Conservation (phyloP, 2,329 filamentous ascomycete genomes). For the Botrytis elliptica region DNA sequence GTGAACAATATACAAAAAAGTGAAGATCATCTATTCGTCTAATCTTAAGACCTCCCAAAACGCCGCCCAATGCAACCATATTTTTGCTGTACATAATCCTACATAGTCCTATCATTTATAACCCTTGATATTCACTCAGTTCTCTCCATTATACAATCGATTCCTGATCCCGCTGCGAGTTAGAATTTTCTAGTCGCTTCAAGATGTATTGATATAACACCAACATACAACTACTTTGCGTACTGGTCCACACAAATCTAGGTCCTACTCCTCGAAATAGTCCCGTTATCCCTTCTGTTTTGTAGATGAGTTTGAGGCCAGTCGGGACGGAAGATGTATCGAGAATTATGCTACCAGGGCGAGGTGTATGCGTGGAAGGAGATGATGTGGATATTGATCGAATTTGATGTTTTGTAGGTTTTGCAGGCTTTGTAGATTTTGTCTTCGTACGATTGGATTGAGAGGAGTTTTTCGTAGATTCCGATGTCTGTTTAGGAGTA, state of each 20-base stretch:
- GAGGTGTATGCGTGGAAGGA: constrained; percentile 77
- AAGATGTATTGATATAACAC: constrained; percentile 90
- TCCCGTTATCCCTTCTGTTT: constrained; percentile 80
- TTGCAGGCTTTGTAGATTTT: constrained; percentile 26
- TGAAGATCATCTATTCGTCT: constrained; percentile 25
- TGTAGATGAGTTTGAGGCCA: constrained; percentile 84
- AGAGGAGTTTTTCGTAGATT: constrained; percentile 19
- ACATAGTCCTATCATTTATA: constrained; percentile 16
- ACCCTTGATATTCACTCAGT: background rate
- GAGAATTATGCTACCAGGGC: constrained; percentile 74
- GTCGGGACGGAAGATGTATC: constrained; percentile 87
- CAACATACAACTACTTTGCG: constrained; percentile 95
- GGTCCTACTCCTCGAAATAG: constrained; percentile 96
- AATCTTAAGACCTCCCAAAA: constrained; percentile 13
- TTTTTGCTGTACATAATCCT: constrained; percentile 22
- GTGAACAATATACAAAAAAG: constrained; percentile 10
- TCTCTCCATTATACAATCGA: constrained; percentile 29
- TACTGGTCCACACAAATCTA: constrained; percentile 91
- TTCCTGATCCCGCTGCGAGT: constrained; percentile 27
- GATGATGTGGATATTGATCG: constrained; percentile 86
- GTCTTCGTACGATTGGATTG: constrained; percentile 29
- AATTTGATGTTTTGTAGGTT: constrained; percentile 48
- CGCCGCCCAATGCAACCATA: constrained; percentile 18
- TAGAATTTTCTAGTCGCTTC: constrained; percentile 64
- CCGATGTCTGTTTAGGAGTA: constrained; percentile 30